These are phyloP conservation scores for Alternaria infectoria DNA, from an alignment of 2,329 filamentous ascomycete species.

Conservation along the genomic window DNA sequence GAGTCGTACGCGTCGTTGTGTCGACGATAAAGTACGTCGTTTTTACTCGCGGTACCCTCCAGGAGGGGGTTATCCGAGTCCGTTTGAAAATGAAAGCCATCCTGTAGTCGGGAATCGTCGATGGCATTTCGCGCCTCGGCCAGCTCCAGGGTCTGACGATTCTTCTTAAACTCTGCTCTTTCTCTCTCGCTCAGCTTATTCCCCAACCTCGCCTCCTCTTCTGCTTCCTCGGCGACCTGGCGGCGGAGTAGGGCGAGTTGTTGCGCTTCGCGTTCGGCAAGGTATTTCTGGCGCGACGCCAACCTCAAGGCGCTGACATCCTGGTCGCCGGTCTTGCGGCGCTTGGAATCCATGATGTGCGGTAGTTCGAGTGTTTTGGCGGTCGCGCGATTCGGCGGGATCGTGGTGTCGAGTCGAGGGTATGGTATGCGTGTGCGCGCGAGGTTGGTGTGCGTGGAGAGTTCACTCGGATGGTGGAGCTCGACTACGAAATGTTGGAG, in stretches of 20 bases:
- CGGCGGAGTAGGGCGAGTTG: constrained; percentile 83
- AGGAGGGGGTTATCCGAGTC: too few species aligned
- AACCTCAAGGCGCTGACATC: constrained; percentile 76
- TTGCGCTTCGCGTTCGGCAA: constrained; percentile 90
- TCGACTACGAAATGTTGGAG: constrained; percentile 12
- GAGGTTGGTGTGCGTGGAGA: neutral
- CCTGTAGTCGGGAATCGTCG: constrained; percentile 69
- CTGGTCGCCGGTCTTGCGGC: constrained; percentile 33
- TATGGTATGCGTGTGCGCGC: neutral
- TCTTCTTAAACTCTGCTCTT: constrained; percentile 83
- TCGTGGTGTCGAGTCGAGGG: neutral
- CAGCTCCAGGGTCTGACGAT: constrained; percentile 76
- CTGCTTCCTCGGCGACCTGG: constrained; percentile 87
- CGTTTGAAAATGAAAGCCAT: too few species aligned
- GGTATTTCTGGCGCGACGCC: constrained; percentile 87
- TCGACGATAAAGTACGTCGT: too few species aligned
- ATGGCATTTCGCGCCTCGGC: constrained; percentile 86
- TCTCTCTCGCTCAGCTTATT: constrained; percentile 79
- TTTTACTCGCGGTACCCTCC: too few species aligned
- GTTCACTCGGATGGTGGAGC: neutral
- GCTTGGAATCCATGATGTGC: constrained; percentile 36
- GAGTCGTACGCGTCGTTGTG: too few species aligned
- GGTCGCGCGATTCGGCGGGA: neutral
- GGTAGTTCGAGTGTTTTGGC: neutral
- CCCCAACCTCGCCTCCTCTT: constrained; percentile 71